Evolutionary conservation across 495 filamentous ascomycete species (phyloP).

Genomic region (Neurospora sp.): DNA sequence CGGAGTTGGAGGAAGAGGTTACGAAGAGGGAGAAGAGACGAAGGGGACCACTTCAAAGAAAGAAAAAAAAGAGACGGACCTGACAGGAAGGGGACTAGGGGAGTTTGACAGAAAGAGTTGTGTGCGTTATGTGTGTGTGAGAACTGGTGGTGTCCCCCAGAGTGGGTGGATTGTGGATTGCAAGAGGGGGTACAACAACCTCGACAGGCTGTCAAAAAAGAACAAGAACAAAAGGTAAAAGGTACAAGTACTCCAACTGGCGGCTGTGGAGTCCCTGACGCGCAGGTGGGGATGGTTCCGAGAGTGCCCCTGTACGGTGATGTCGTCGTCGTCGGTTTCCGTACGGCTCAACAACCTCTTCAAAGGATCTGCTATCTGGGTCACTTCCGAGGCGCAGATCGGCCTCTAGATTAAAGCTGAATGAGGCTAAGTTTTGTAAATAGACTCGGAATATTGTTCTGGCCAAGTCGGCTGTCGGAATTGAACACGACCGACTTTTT

Average conservation of each 20-base stretch:
- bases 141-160: not conserved
- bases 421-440: not conserved
- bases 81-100: not conserved
- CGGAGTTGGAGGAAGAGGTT: not conserved
- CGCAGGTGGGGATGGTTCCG: constrained; percentile 1
- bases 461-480: not conserved
- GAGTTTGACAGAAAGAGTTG: not conserved
- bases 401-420: not conserved
- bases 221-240: not conserved
- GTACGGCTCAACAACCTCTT: not conserved
- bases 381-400: not conserved
- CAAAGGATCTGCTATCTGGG: not conserved
- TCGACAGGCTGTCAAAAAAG: not conserved
- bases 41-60: not conserved
- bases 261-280: constrained; percentile 3
- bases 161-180: not conserved
- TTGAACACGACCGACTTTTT: not conserved
- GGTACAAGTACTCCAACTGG: not conserved
- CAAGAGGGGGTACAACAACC: not conserved
- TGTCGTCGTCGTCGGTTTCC: not conserved
- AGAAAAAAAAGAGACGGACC: not conserved
- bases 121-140: not conserved
- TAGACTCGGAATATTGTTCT: not conserved
- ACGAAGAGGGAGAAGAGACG: not conserved
- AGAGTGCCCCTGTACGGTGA: constrained; percentile 1